Evolutionary conservation across 495 filamentous ascomycete species (phyloP).

Genomic region (Penicillium daleae): DNA sequence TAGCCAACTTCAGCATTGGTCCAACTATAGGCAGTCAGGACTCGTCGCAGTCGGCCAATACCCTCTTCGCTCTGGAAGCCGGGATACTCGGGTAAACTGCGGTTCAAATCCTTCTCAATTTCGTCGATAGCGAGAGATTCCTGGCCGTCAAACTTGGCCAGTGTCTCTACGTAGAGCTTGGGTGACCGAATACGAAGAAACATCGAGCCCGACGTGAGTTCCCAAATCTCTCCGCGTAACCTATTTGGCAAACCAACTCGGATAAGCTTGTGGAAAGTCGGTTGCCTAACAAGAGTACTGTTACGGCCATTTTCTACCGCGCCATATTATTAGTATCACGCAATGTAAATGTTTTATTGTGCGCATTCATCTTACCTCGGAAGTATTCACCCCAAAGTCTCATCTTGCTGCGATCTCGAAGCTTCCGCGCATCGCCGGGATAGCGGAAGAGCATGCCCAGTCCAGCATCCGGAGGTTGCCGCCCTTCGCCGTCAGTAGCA

Average conservation of each 20-base stretch:
- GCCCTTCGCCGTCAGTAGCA: conserved; percentile 45
- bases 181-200: conserved; percentile 86
- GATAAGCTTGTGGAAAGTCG: conserved; percentile 96
- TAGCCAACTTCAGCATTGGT: conserved; percentile 93
- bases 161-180: conserved; percentile 78
- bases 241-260: conserved; percentile 93
- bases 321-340: conserved; percentile 7
- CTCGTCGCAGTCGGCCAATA: conserved; percentile 84
- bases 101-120: conserved; percentile 97
- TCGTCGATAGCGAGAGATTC: conserved; percentile 96
- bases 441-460: conserved; percentile 93
- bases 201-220: conserved; percentile 86
- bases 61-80: conserved; percentile 97
- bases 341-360: background rate
- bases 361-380: conserved; percentile 51
- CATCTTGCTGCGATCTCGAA: conserved; percentile 96
- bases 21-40: conserved; percentile 97
- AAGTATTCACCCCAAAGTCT: conserved; percentile 95
- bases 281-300: conserved; percentile 86
- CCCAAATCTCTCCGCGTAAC: conserved; percentile 93
- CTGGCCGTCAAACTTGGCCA: conserved; percentile 77
- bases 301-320: conserved; percentile 87
- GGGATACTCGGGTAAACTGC: conserved; percentile 94
- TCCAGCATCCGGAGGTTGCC: conserved; percentile 84
- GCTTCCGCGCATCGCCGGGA: conserved; percentile 93